Conservation (phyloP, 768 basidiomycete species). For the Floccularia luteovirens region DNA sequence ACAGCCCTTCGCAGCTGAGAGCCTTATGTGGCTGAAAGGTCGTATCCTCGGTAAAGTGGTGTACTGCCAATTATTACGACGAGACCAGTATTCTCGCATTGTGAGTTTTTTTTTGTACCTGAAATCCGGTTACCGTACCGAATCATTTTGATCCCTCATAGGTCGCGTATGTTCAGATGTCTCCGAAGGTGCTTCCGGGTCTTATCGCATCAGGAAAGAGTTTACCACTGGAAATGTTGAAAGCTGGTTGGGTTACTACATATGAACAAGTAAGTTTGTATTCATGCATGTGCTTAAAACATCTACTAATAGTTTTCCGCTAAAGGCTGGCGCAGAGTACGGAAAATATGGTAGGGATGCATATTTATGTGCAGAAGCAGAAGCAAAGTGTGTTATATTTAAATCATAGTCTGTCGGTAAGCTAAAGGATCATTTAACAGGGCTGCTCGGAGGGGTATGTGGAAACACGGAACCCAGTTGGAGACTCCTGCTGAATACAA, state of each 20-base stretch:
- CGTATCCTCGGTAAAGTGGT: constrained; percentile 51
- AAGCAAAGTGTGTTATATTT: constrained; percentile 51
- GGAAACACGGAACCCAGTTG: constrained; percentile 41
- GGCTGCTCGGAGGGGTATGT: constrained; percentile 62
- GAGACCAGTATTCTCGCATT: constrained; percentile 80
- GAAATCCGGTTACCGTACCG: not conserved
- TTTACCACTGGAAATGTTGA: constrained; percentile 69
- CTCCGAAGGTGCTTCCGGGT: constrained; percentile 47
- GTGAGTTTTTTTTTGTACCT: constrained; percentile 32
- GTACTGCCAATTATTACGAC: constrained; percentile 63
- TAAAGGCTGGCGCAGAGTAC: constrained; percentile 65
- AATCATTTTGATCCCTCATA: no score
- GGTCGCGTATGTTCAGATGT: constrained; percentile 59
- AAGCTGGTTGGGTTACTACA: constrained; percentile 65
- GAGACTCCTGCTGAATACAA: constrained; percentile 84
- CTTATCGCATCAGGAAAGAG: constrained; percentile 37
- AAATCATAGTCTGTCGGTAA: not conserved
- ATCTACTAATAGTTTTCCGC: not conserved
- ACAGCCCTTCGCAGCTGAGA: constrained; percentile 72
- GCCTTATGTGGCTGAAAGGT: constrained; percentile 61
- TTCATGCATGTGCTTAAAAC: not conserved
- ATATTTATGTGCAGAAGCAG: constrained; percentile 52
- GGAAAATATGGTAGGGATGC: constrained; percentile 59
- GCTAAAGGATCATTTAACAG: constrained; percentile 25
- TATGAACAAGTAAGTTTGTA: constrained; percentile 49